Base-by-base conservation (phyloP, 352 stramenopile genomes). In the Pythium sp. region DNA sequence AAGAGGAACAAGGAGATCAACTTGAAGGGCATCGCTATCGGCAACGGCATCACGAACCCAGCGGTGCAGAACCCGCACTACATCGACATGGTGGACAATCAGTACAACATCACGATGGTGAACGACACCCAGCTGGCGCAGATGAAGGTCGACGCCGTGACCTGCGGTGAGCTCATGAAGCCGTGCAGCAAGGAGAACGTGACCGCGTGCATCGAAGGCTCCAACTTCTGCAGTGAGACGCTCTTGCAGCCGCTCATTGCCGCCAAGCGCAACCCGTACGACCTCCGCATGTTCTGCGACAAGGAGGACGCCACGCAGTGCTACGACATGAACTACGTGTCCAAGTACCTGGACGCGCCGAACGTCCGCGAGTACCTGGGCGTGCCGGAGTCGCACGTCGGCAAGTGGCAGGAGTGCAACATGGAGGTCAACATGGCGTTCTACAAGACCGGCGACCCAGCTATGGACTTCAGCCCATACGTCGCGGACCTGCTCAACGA, bases 391-490 rank as follows among this genome's bases (percentile, higher is more conserved):
- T 30, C 28, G 28, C 28, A 30, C 28, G 28, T 30, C 28, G 59
- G 66, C 26, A 41, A 69, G 46, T 99, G 97, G 95, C 70, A 95
- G 57, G 28, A 30, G 28, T 30, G 28, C 28, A 30, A 30, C 28
- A 82, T 90, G 36, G 98, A 92, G 5, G 91, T 99, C 36, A 94
- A 96, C 65, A 67, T 82, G 59, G 86, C 86, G 8, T 98, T 99
- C 28, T 30, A 30, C 28, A 30, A 30, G 28, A 30, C 28, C 2
- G 28, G 28, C 28, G 28, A 30, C 28, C 28, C 28, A 30, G 28
- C 2, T 70, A 77, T 69, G 22, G 95, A 99, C 71, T 94, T 84
- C 80, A 83, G 90, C 36, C 68, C 74, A 7, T 90, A 91, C 57
- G 76, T 98, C 14, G 82, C 82, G 0, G 90, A 97, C 51, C 72